phyloP scores from a whole-genome alignment of 2,329 filamentous ascomycete genomes.

The Talaromyces islandicus region DNA sequence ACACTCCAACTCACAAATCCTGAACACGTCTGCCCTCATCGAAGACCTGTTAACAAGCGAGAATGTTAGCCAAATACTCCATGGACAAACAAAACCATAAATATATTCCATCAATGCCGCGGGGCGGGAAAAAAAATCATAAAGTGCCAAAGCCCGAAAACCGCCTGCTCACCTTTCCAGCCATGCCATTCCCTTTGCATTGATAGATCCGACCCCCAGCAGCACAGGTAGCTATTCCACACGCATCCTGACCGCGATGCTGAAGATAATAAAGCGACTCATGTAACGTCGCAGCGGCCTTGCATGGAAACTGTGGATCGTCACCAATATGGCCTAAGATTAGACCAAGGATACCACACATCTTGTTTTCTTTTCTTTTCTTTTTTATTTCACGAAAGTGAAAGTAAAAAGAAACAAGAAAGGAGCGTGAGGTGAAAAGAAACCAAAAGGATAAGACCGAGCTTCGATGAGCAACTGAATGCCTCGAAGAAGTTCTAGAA shows the following conservation, averaged over 20 bases:
- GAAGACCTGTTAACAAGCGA: conserved; percentile 42
- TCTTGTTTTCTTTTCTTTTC: conserved; percentile 23
- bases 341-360: conserved; percentile 59
- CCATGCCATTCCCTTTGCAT: conserved; percentile 87
- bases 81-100: neutral
- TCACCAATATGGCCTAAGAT: conserved; percentile 53
- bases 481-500: conserved; percentile 6
- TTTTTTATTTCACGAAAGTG: too few relatives aligned
- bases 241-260: conserved; percentile 80
- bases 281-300: conserved; percentile 58
- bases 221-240: conserved; percentile 71
- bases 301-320: conserved; percentile 18
- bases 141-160: neutral
- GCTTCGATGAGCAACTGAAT: conserved; percentile 10
- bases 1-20: conserved; percentile 44
- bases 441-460: neutral
- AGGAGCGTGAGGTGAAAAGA: neutral
- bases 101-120: neutral
- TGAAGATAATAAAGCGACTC: conserved; percentile 68
- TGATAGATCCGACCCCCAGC: conserved; percentile 76
- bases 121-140: neutral
- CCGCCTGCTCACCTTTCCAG: conserved; percentile 56
- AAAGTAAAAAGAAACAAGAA: conserved; percentile 7
- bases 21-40: conserved; percentile 67
- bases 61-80: neutral